Evolutionary conservation across 2,329 filamentous ascomycete genomes (phyloP), one percentile per base, ranked within the genome.

Genomic region (Amesomyces nigricolor): DNA sequence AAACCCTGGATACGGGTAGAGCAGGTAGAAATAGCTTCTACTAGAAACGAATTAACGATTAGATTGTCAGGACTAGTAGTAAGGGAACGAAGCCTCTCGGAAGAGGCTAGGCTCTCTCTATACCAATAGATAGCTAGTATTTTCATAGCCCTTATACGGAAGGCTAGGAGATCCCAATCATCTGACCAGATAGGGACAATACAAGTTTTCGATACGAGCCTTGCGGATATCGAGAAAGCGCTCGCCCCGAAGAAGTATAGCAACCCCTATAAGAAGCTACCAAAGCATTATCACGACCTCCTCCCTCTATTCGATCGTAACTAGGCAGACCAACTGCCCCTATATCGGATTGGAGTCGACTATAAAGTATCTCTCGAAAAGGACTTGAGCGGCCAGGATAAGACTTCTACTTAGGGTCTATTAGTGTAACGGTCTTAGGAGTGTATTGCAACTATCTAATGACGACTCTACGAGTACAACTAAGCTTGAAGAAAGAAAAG

Each of bases 191-290:
- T 7, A 16, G 43, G 13, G 22, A 30, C 22, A 9, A 46, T 16
- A n/a, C 35, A 42, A 9, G 14, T 46, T 7, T 43, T 45, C 9
- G 16, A 30, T 2, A 29, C 17, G 1, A 50, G 47, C 9, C 9
- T 50, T 10, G 16, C n/a, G 9, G 39, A 51, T 17, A 51, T 51
- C 37, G 39, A 51, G 48, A 51, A 43, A 14, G 48, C 38, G 10
- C 29, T 51, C 9, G 26, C 48, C 8, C 48, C 48, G 10, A 51
- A 51, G 39, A 51, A 32, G 29, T 29, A 35, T 5, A 43, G n/a
- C n/a, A n/a, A 51, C 39, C 48, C 30, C 4, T 26, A 4, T 2
- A 2, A 44, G 48, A 51, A 51, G 16, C 29, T 51, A 8, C 38
- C 48, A 1, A 8, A 13, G 10, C 38, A 43, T 14, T 51, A 51